A percentile compares a stretch with the other conserved stretches of the same genome.
Conservation (phyloP, 2,329 filamentous ascomycete genomes). For the Fusarium sororula region DNA sequence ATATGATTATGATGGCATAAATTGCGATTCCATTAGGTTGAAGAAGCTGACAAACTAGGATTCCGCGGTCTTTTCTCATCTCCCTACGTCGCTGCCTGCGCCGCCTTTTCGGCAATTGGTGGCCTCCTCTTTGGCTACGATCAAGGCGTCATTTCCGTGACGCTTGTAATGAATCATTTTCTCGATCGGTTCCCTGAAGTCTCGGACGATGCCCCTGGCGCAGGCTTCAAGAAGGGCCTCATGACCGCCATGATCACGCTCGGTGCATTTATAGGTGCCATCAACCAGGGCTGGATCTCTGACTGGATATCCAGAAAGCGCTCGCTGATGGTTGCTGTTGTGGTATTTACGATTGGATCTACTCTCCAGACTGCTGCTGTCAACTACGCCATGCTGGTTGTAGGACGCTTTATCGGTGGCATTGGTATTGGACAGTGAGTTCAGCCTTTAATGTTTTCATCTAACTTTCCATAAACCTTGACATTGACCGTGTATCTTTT, state of each 20-base stretch:
- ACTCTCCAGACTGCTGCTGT: conserved; percentile 54
- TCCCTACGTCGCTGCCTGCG: conserved; percentile 47
- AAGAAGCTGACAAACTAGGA: conserved; percentile 24
- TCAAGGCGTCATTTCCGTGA: conserved; percentile 54
- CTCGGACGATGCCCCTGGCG: conserved; percentile 47
- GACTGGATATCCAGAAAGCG: conserved; percentile 47
- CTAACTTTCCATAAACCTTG: accelerated
- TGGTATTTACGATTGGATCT: conserved; percentile 53
- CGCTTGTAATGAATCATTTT: conserved; percentile 50
- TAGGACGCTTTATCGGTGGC: conserved; percentile 54
- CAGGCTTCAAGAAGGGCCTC: conserved; percentile 52
- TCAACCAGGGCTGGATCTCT: conserved; percentile 52
- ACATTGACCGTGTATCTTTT: not conserved
- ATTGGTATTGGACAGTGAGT: conserved; percentile 50
- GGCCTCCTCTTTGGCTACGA: conserved; percentile 52
- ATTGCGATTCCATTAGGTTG: too few species aligned
- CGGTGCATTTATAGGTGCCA: conserved; percentile 58
- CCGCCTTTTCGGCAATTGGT: conserved; percentile 48
- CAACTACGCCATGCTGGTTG: conserved; percentile 53
- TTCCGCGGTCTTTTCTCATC: conserved; percentile 46
- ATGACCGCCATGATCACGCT: conserved; percentile 60
- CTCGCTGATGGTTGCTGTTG: conserved; percentile 47
- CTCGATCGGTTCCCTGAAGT: conserved; percentile 46
- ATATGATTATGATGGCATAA: too few species aligned
- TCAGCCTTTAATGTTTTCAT: not conserved